Base-by-base conservation (phyloP, 495 filamentous ascomycete species). In the Aspergillus sclerotioniger region DNA sequence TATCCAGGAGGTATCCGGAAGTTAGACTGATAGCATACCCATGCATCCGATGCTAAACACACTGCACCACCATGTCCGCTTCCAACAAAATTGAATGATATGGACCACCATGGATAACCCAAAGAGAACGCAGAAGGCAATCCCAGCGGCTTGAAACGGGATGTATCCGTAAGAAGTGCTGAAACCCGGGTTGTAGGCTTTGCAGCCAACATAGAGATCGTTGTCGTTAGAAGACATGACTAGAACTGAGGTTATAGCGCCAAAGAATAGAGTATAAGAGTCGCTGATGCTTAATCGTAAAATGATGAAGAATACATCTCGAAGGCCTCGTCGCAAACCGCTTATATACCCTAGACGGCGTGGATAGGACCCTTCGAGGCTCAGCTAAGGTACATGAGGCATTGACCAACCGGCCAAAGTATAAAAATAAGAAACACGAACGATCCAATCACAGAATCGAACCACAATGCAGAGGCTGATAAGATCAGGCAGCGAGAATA, bases 61-160 rank as follows among this genome's bases (percentile, higher is more conserved):
- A 19, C 57, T 61, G 20, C 76, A 80, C 70, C 82, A 84, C 82
- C 81, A 84, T 45, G 69, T 73, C 37, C 81, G 71, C 52, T 80
- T 82, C 69, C 71, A 77, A 32, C 72, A 66, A 3, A 76, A 63
- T 62, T 82, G 81, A 3, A 77, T 57, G 3, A 71, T 73, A 58
- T 87, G 84, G 1, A 71, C 60, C 20, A 82, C 46, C 67, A 80
- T 72, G 0, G 76, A 75, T 20, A 84, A 58, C 25, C 74, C 77
- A 54, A 86, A 87, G 17, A 84, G 75, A 17, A 72, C 65, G 20
- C 66, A 69, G 58, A 81, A 86, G n/a, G 70, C 71, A 46, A 86
- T 79, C 3, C 84, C 84, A 3, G 79, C 79, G 12, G 66, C 77
- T 10, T 84, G 68, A 8, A 75, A 75, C 5, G 84, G 84, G 9